Percentiles rank a stretch among this genome's conserved stretches.
Conservation (phyloP, 2,329 filamentous ascomycete genomes). For the Ophiostoma ulmi region DNA sequence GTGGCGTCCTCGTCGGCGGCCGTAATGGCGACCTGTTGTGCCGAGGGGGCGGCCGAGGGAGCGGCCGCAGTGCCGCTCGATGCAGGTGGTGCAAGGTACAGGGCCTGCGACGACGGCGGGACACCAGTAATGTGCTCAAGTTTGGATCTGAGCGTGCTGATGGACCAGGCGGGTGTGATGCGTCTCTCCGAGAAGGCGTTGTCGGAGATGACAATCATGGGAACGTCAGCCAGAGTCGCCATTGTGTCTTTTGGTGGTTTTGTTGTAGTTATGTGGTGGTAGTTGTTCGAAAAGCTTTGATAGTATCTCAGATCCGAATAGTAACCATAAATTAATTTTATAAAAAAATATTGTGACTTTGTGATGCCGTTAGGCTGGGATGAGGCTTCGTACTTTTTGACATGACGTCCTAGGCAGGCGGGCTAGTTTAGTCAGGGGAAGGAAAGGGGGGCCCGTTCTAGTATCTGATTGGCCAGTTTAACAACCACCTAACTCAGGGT, state of each 20-base stretch:
- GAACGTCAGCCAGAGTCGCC: constrained; percentile 61
- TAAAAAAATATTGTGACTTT: not conserved
- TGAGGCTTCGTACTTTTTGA: constrained; percentile 11
- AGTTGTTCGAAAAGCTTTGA: not conserved
- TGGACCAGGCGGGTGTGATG: constrained; percentile 86
- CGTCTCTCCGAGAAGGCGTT: constrained; percentile 81
- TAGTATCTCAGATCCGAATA: not conserved
- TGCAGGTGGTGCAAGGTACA: constrained; percentile 59
- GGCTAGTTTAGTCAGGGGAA: constrained; percentile 16
- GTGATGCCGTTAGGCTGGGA: not conserved
- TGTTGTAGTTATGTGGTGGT: not conserved
- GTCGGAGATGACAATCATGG: constrained; percentile 68
- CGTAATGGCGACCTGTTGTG: constrained; percentile 60
- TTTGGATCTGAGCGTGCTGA: constrained; percentile 76
- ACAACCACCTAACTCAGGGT: not conserved
- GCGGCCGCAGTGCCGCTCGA: constrained; percentile 3
- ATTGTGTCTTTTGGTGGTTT: not conserved
- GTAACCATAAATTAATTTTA: not conserved
- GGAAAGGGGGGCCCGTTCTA: not conserved
- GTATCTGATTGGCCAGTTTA: not conserved
- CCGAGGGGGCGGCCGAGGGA: constrained; percentile 44
- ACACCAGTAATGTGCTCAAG: constrained; percentile 92
- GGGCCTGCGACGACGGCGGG: constrained; percentile 70
- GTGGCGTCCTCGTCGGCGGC: constrained; percentile 63
- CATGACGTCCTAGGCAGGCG: constrained; percentile 10